Percentiles rank a stretch among this genome's conserved stretches.
phyloP scores from a whole-genome alignment of 2,329 filamentous ascomycete genomes.

The Penicillium corylophilum region DNA sequence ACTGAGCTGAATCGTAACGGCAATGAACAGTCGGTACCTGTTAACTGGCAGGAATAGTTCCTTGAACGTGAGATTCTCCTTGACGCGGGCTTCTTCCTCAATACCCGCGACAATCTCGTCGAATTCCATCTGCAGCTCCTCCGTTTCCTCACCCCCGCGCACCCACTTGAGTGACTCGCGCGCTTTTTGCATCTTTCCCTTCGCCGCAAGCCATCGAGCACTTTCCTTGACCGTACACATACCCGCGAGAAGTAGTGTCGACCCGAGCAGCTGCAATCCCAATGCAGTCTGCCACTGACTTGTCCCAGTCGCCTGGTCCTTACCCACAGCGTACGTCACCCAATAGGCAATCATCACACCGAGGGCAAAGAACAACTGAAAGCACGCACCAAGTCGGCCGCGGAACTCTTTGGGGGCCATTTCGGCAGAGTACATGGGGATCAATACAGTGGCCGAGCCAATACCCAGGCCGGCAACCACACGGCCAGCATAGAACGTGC shows the following conservation, averaged over 20 bases:
- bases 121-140: slow-evolving; percentile 36
- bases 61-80: slow-evolving; percentile 48
- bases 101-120: slow-evolving; percentile 46
- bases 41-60: slow-evolving; percentile 50
- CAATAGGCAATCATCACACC: slow-evolving; percentile 44
- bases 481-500: slow-evolving; percentile 47
- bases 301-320: slow-evolving; percentile 39
- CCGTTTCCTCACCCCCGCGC: slow-evolving; percentile 46
- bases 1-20: slow-evolving; percentile 52
- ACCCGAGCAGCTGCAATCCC: slow-evolving; percentile 50
- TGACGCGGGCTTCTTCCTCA: slow-evolving; percentile 48
- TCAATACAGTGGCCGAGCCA: slow-evolving; percentile 44
- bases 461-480: slow-evolving; percentile 49
- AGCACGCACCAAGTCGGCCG: slow-evolving; percentile 31
- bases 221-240: slow-evolving; percentile 54
- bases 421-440: slow-evolving; percentile 44
- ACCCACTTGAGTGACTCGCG: slow-evolving; percentile 53
- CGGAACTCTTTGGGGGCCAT: slow-evolving; percentile 40
- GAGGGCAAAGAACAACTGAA: slow-evolving; percentile 40
- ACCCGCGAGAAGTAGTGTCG: slow-evolving; percentile 48
- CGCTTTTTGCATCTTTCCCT: slow-evolving; percentile 48
- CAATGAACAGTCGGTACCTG: slow-evolving; percentile 49
- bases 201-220: slow-evolving; percentile 49
- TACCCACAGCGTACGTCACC: slow-evolving; percentile 51
- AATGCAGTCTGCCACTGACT: slow-evolving; percentile 53